Evolutionary conservation across 768 basidiomycete species (phyloP), one percentile per base, ranked within the genome.

Genomic region (Scleroderma bovista): DNA sequence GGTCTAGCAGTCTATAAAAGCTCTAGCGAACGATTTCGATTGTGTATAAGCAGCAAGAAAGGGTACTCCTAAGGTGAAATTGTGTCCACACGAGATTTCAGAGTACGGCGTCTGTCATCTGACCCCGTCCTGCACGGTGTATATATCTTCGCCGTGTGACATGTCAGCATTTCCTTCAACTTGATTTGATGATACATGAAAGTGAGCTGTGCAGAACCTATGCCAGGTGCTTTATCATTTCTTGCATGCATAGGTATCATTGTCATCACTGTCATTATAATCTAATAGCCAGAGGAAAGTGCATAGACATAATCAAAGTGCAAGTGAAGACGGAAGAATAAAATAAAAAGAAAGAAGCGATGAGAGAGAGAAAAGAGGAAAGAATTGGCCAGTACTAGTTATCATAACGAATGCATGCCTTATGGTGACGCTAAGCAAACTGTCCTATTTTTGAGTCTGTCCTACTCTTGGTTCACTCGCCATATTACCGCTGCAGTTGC

Each of bases 401-500:
- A 51, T 56, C 56, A 60, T 53, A 56, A 54, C 47, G 42, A 57
- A 39, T 42, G 44, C 48, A 48, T 39, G 41, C 38, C 40, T 29
- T 47, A 44, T 51, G 56, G 19, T 17, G 31, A 32, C 17, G 45
- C 47, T 51, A 58, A 60, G 58, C 55, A 36, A 20, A 50, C 32
- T 36, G 54, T 51, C 48, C 33, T 53, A 54, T 50, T 53, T 29
- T 11, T 20, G 34, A 50, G 16, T 5, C 16, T 26, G 15, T 43
- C 56, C 46, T 60, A 67, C 24, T 75, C 73, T 31, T 72, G 70
- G 52, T 79, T 81, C 24, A 86, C 81, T 54, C 82, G 75, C 83
- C 84, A 87, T 58, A 86, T 67, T 44, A 88, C 85, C 7, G 84
- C 86, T 12, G 78, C 83, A 2, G 86, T 83, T 3, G 83, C 84